Evolutionary conservation across 1,284 basidiomycete species (phyloP), one percentile per base, ranked within the genome.

Genomic region (Leccinum variabile): DNA sequence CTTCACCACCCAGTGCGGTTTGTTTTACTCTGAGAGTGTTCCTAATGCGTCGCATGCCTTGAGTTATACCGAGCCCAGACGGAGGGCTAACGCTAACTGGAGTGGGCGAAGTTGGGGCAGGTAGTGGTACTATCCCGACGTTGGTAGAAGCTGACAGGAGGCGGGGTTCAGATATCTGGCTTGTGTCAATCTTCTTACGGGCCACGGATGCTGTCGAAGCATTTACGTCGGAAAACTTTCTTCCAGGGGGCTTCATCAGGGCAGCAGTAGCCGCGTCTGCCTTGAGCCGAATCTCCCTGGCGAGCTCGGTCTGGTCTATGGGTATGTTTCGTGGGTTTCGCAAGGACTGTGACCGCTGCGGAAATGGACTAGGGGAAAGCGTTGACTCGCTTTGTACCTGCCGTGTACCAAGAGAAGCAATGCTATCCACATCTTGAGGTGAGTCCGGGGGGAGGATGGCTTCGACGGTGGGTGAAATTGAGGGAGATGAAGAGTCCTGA

Each of bases 141-240:
- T 87, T 91, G 3, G 88, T 87, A 2, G 91, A 87, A 0, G 89
- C 84, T 32, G 88, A 90, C 4, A 93, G 80, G 14, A 92, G 79
- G 22, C 79, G 85, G 5, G 91, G 91, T 32, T 81, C 85, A 4
- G 89, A 91, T 63, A 93, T 93, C 72, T 90, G 86, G 65, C 83
- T 84, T 22, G 85, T 81, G 70, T 82, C 85, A 66, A 93, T 84
- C 55, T 84, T 84, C 73, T 84, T 89, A 61, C 87, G 82, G 53
- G 80, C 74, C 35, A 82, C 72, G 13, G 83, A 80, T 44, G 76
- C 60, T n/a, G 73, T 67, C 72, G 72, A 64, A 54, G 69, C 65
- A 56, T 74, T 69, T 63, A 67, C 75, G 9, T 84, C 81, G 9
- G 76, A 66, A 55, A 84, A 73, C 68, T 83, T 84, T 37, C 80